These are phyloP conservation scores for Peterozyma xylosa DNA, from an alignment of 805 yeast species.

Conservation along the genomic window DNA sequence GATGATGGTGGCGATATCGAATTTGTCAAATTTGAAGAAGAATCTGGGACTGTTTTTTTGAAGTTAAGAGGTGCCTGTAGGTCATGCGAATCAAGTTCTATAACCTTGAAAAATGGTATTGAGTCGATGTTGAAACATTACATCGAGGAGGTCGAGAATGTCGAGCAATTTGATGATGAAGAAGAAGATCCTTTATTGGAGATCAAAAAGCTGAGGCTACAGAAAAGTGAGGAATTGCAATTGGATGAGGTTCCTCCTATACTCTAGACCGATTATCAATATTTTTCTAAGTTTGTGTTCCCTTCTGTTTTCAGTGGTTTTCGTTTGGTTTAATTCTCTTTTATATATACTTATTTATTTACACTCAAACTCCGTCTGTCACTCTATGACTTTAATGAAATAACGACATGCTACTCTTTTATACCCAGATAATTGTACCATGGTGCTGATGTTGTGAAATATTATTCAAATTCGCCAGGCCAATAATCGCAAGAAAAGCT, in stretches of 20 bases:
- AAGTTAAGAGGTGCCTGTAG: constrained; percentile 95
- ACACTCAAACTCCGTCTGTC: too few relatives aligned
- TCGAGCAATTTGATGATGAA: constrained; percentile 80
- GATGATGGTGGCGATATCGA: constrained; percentile 98
- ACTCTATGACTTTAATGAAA: too few relatives aligned
- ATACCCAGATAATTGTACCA: too few relatives aligned
- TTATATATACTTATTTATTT: too few relatives aligned
- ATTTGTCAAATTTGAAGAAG: constrained; percentile 78
- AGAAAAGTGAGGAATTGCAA: constrained; percentile 7
- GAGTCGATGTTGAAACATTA: constrained; percentile 97
- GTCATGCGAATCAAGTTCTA: constrained; percentile 83
- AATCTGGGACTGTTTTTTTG: constrained; percentile 79
- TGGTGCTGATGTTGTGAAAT: too few relatives aligned
- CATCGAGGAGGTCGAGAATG: constrained; percentile 89
- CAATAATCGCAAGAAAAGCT: too few relatives aligned
- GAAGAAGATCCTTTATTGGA: constrained; percentile 26
- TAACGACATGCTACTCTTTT: too few relatives aligned
- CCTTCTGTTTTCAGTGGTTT: background rate
- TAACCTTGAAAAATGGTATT: constrained; percentile 90
- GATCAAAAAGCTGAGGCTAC: constrained; percentile 11
- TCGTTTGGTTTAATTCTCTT: background rate
- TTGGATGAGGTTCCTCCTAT: constrained; percentile 27
- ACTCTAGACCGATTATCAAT: constrained; percentile 13
- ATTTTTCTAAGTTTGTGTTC: background rate
- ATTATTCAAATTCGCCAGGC: too few relatives aligned